Percentiles rank a stretch among this genome's conserved stretches.
phyloP scores from a whole-genome alignment of 2,329 filamentous ascomycete genomes.

The Aspergillus arachidicola region DNA sequence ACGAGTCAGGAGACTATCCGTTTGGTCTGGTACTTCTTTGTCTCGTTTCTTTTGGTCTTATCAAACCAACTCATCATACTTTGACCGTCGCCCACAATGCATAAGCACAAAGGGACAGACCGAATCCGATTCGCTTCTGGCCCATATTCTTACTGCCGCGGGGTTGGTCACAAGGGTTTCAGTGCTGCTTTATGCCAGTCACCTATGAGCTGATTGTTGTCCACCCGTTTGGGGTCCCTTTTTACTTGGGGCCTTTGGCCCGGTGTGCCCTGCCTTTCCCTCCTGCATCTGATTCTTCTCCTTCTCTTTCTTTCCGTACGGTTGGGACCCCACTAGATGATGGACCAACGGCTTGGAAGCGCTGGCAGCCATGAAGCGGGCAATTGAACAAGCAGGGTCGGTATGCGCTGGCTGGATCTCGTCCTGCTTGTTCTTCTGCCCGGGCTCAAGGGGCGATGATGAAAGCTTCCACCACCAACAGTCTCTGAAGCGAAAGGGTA shows the following conservation, averaged over 20 bases:
- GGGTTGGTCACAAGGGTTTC: slow-evolving; percentile 7
- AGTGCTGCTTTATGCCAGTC: neutral
- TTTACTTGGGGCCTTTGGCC: neutral
- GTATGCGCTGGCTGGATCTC: slow-evolving; percentile 43
- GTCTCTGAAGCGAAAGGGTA: slow-evolving; percentile 26
- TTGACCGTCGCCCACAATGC: slow-evolving; percentile 2
- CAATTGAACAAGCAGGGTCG: slow-evolving; percentile 43
- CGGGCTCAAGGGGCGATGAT: slow-evolving; percentile 25
- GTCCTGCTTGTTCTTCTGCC: slow-evolving; percentile 42
- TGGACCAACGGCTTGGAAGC: slow-evolving; percentile 32
- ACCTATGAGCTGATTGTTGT: slow-evolving; percentile 1
- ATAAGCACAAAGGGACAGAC: slow-evolving; percentile 1
- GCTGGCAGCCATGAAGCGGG: slow-evolving; percentile 39
- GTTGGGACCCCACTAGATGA: slow-evolving; percentile 26
- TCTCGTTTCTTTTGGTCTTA: slow-evolving; percentile 10
- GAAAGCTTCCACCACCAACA: slow-evolving; percentile 27
- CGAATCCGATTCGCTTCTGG: neutral
- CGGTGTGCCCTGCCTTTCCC: neutral
- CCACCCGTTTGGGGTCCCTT: neutral
- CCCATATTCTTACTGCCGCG: neutral
- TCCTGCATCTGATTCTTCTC: slow-evolving; percentile 6
- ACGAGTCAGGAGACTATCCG: neutral
- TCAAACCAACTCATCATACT: slow-evolving; percentile 5
- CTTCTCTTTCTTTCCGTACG: slow-evolving; percentile 11
- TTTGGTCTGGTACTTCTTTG: neutral